A percentile compares a stretch with the other conserved stretches of the same genome.
Evolutionary conservation across 805 yeast species (phyloP).

Genomic region (Candida caryicola): DNA sequence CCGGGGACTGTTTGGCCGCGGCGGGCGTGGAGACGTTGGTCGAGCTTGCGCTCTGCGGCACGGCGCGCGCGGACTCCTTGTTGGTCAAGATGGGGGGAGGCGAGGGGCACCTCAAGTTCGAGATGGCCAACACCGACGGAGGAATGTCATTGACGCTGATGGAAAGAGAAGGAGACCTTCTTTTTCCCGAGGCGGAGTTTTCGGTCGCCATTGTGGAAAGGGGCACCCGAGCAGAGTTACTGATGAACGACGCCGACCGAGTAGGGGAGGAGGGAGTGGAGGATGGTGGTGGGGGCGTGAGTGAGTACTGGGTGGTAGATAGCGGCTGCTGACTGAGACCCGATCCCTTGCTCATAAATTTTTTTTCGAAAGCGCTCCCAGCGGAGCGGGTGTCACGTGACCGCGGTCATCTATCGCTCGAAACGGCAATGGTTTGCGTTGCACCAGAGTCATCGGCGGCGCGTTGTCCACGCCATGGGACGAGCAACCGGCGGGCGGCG

Average conservation of each 20-base stretch:
- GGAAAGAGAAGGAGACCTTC: neutral
- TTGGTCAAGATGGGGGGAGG: slow-evolving; percentile 64
- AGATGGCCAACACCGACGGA: slow-evolving; percentile 56
- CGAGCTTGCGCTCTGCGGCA: slow-evolving; percentile 1
- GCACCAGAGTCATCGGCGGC: too few relatives aligned
- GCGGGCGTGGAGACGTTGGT: slow-evolving; percentile 3
- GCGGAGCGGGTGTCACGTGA: neutral
- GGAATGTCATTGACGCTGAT: slow-evolving; percentile 22
- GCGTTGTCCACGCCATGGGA: too few relatives aligned
- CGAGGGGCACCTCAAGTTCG: slow-evolving; percentile 62
- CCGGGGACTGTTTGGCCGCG: neutral
- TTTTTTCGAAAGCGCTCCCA: neutral
- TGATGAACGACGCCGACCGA: neutral
- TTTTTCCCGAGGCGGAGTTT: slow-evolving; percentile 1
- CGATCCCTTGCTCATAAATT: neutral
- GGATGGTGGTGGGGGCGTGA: slow-evolving; percentile 1
- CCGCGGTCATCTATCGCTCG: neutral
- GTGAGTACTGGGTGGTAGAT: too few relatives aligned
- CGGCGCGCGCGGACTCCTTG: slow-evolving; percentile 7
- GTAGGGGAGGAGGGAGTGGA: neutral
- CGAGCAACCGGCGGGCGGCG: too few relatives aligned
- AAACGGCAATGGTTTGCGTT: too few relatives aligned
- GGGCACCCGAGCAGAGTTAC: neutral
- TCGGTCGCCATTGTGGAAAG: neutral
- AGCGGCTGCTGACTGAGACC: neutral